phyloP scores from a whole-genome alignment of 2,329 filamentous ascomycete genomes.

The Phialophora tarda region DNA sequence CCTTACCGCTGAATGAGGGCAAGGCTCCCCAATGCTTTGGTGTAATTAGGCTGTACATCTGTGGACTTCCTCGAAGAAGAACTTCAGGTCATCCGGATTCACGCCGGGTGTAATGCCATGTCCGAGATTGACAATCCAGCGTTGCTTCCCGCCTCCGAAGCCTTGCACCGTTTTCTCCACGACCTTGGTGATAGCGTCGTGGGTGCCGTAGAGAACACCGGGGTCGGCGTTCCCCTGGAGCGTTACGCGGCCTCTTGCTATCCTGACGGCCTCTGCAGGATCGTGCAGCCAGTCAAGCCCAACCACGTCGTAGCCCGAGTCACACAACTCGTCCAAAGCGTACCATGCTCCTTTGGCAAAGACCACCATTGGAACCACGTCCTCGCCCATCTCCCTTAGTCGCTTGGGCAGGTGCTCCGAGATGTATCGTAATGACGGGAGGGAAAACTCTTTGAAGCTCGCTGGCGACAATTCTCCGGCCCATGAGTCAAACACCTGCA shows the following conservation, averaged over 20 bases:
- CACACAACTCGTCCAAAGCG: constrained; percentile 82
- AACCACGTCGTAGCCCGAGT: constrained; percentile 90
- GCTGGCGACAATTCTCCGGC: constrained; percentile 87
- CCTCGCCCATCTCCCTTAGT: constrained; percentile 74
- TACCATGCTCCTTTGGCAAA: constrained; percentile 99
- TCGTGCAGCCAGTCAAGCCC: constrained; percentile 95
- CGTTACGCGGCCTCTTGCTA: constrained; percentile 77
- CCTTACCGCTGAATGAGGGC: neutral
- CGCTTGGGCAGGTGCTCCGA: constrained; percentile 76
- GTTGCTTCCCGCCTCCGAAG: constrained; percentile 80
- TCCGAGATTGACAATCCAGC: constrained; percentile 96
- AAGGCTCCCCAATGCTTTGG: constrained; percentile 7
- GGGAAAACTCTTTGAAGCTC: constrained; percentile 81
- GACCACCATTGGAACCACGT: constrained; percentile 91
- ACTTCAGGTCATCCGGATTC: constrained; percentile 88
- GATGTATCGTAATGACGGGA: constrained; percentile 86
- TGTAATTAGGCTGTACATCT: constrained; percentile 55
- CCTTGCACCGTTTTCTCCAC: constrained; percentile 87
- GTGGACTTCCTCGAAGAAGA: constrained; percentile 93
- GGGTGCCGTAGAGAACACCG: constrained; percentile 85
- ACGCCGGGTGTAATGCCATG: constrained; percentile 98
- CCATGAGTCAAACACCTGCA: constrained; percentile 99
- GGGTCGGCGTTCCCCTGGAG: constrained; percentile 97
- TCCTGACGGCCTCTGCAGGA: constrained; percentile 78
- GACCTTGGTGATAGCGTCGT: constrained; percentile 76